Conservation (phyloP, 1,139 yeast genomes). For the Pichia terricola region DNA sequence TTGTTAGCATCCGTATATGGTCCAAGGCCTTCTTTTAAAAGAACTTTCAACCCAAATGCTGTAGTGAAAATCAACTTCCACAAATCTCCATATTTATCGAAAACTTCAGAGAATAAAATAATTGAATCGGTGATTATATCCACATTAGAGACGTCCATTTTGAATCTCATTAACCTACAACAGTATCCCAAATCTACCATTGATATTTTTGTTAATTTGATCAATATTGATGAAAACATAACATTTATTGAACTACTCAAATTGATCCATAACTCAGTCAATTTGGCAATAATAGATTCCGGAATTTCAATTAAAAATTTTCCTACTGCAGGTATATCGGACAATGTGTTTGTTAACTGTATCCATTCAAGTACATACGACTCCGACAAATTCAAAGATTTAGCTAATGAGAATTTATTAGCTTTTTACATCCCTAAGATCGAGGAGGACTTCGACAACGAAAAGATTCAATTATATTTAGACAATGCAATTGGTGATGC, state of each 20-base stretch:
- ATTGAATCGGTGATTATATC: conserved; percentile 29
- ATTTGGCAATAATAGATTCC: conserved; percentile 74
- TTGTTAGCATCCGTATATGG: conserved; percentile 75
- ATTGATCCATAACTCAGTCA: conserved; percentile 48
- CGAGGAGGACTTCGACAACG: conserved; percentile 20
- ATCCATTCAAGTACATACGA: conserved; percentile 13
- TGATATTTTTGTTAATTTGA: conserved; percentile 63
- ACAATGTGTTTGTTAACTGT: conserved; percentile 11
- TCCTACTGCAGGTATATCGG: conserved; percentile 37
- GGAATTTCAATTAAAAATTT: conserved; percentile 72
- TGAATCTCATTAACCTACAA: conserved; percentile 51
- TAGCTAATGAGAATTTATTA: conserved; percentile 33
- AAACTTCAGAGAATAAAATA: conserved; percentile 4
- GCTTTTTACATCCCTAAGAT: conserved; percentile 43
- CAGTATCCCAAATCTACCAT: conserved; percentile 87
- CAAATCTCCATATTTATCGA: conserved; percentile 14
- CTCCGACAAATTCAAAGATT: conserved; percentile 3
- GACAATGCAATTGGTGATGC: conserved; percentile 37
- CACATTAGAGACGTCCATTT: conserved; percentile 31
- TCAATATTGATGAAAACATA: conserved; percentile 36
- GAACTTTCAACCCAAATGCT: conserved; percentile 21
- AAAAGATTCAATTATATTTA: conserved; percentile 17
- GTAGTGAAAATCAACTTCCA: conserved; percentile 19
- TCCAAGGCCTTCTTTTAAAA: conserved; percentile 60
- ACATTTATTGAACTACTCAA: conserved; percentile 31